Percentiles rank a stretch among this genome's conserved stretches.
Evolutionary conservation across 768 basidiomycete species (phyloP).

Genomic region (Tephrocybe rancida): DNA sequence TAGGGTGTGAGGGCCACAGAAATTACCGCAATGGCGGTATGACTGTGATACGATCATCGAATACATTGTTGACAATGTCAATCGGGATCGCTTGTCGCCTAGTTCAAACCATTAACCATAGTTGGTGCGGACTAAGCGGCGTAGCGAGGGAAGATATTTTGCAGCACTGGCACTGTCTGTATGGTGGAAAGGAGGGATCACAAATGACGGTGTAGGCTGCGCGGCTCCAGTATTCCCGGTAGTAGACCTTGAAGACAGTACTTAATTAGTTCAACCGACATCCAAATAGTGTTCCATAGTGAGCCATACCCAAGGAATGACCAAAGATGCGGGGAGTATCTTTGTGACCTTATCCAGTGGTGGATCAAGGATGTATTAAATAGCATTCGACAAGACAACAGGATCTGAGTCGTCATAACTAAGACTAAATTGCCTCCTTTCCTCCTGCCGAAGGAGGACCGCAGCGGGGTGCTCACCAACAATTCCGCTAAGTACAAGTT

Average conservation of each 20-base stretch:
- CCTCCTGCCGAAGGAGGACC: no score
- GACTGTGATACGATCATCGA: no score
- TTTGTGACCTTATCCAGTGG: conserved; percentile 1
- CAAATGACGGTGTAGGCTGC: not conserved
- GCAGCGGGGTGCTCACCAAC: no score
- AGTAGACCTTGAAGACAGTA: not conserved
- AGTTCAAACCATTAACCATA: not conserved
- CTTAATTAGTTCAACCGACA: no score
- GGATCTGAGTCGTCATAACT: no score
- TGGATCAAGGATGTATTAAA: not conserved
- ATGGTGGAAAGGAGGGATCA: not conserved
- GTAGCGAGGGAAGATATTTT: not conserved
- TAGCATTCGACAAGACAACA: not conserved
- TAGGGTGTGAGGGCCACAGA: no score
- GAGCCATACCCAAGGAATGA: conserved; percentile 5
- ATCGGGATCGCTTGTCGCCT: not conserved
- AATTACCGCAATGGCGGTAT: no score
- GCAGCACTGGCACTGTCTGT: not conserved
- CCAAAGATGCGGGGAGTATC: not conserved
- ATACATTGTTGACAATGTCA: no score
- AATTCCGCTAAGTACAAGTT: no score
- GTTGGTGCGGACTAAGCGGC: not conserved
- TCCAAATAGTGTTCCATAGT: no score
- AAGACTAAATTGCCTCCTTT: no score
- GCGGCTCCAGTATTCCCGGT: not conserved